Conservation (phyloP, 129 eudicot genomes). For the Ambrosia trifida region DNA sequence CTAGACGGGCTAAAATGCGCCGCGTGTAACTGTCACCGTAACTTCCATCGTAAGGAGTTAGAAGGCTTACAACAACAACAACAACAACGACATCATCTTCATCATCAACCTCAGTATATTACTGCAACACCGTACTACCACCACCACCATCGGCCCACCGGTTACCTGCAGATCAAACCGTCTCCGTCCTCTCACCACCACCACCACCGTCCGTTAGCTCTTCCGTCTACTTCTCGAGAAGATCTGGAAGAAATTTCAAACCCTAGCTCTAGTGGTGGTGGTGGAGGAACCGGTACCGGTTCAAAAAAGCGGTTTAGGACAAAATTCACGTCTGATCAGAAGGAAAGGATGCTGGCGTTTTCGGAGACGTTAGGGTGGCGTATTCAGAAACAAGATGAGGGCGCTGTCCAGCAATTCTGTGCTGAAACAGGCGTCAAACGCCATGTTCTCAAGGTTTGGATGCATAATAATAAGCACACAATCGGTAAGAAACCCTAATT, state of each 20-base stretch:
- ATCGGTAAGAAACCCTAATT: slow-evolving; percentile 75
- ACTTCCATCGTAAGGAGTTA: slow-evolving; percentile 65
- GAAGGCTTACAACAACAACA: slow-evolving; percentile 33
- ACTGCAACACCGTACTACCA: slow-evolving; percentile 36
- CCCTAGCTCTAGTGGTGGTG: slow-evolving; percentile 66
- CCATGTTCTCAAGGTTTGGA: slow-evolving; percentile 87
- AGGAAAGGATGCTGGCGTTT: slow-evolving; percentile 67
- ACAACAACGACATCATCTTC: slow-evolving; percentile 16
- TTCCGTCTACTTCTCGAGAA: slow-evolving; percentile 50
- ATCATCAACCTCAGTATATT: slow-evolving; percentile 33
- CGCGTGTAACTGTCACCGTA: slow-evolving; percentile 72
- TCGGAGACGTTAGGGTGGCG: slow-evolving; percentile 80
- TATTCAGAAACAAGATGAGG: slow-evolving; percentile 66
- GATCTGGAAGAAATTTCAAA: slow-evolving; percentile 69
- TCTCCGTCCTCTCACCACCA: slow-evolving; percentile 31
- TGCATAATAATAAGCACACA: slow-evolving; percentile 90
- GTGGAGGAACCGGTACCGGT: slow-evolving; percentile 33
- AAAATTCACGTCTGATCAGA: slow-evolving; percentile 70
- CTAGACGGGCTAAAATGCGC: slow-evolving; percentile 69
- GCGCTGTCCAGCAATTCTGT: slow-evolving; percentile 60
- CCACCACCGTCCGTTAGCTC: slow-evolving; percentile 48
- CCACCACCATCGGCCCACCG: slow-evolving; percentile 51
- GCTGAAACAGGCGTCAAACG: slow-evolving; percentile 61
- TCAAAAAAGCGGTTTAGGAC: slow-evolving; percentile 63
- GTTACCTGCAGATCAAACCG: slow-evolving; percentile 49